Evolutionary conservation across 169 alveolate species (phyloP).

Genomic region (Eimeria tenella): DNA sequence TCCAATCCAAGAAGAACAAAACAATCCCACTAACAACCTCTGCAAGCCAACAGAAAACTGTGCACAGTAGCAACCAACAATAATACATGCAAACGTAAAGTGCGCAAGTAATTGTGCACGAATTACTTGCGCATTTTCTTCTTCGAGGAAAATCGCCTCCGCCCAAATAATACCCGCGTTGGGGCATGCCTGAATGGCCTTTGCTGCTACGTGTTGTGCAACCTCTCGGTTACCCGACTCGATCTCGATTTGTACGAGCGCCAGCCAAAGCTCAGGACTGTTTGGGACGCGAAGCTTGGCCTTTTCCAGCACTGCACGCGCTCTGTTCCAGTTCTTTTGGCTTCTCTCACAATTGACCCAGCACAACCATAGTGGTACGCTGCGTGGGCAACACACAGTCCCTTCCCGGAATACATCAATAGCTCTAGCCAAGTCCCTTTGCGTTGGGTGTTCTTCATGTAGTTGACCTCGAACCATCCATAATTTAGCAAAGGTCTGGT

Average conservation of each 20-base stretch:
- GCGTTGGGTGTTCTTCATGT: slow-evolving; percentile 85
- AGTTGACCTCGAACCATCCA: slow-evolving; percentile 96
- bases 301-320: slow-evolving; percentile 94
- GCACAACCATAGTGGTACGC: slow-evolving; percentile 92
- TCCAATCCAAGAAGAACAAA: neutral
- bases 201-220: slow-evolving; percentile 93
- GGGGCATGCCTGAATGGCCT: slow-evolving; percentile 97
- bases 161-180: slow-evolving; percentile 97
- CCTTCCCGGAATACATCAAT: slow-evolving; percentile 77
- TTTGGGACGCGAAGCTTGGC: slow-evolving; percentile 93
- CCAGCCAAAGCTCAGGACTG: slow-evolving; percentile 94
- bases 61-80: neutral
- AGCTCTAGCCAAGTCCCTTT: slow-evolving; percentile 68
- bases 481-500: slow-evolving; percentile 90
- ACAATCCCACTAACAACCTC: neutral
- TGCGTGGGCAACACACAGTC: slow-evolving; percentile 77
- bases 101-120: neutral
- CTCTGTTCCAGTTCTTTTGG: slow-evolving; percentile 88
- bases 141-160: slow-evolving; percentile 94
- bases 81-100: neutral
- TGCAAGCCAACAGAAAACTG: neutral
- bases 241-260: slow-evolving; percentile 94
- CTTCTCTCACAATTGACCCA: slow-evolving; percentile 90
- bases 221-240: slow-evolving; percentile 91
- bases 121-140: slow-evolving; percentile 85